Base-by-base conservation (phyloP, 306 rosid species). In the Pterocarpus macrocarpus region DNA sequence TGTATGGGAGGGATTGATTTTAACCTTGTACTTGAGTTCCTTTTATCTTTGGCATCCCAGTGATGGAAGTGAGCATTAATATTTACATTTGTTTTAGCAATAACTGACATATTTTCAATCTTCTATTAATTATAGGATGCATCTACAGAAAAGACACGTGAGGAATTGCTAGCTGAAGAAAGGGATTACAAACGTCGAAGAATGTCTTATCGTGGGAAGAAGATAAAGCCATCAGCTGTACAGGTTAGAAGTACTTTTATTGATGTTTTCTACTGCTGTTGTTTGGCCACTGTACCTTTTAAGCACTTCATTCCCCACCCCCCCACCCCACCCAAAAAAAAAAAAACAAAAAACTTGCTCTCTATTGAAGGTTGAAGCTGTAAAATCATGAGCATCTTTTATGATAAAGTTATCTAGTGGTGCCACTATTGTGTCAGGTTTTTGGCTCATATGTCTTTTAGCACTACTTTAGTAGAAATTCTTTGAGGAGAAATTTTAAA, bases 191-290 rank as follows among this genome's bases (percentile, higher is more conserved):
- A 95, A 83, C 91, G 99, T 49, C 89, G 97, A 79, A 91, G 98
- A 79, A 95, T 90, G 97, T 90, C 99, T 64, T 95, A 95, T 78
- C 98, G 99, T 81, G 99, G 97, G 64, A 93, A 91, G 91, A 95
- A 93, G 87, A 80, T 39, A 39, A 5, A 91, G 84, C 85, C 92
- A 72, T 81, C 94, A 76, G 66, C 87, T 75, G 36, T 88, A 75
- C 94, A 95, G 95, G 99, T 95, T 86, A 74, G 87, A 73, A 68
- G 16, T 78, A 41, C 35, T 38, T 47, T 45, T 77, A n/a, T 53
- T 65, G 63, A 80, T 39, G 36, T 63, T 77, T 56, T 77, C 43
- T 22, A 22, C 28, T 22, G 28, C 28, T 22, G 28, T 22, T 22
- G 28, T 22, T 22, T 22, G 28, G 28, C 28, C 28, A 22, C 28